phyloP scores from a whole-genome alignment of 148 eudicot species.

The Spergularia marina region DNA sequence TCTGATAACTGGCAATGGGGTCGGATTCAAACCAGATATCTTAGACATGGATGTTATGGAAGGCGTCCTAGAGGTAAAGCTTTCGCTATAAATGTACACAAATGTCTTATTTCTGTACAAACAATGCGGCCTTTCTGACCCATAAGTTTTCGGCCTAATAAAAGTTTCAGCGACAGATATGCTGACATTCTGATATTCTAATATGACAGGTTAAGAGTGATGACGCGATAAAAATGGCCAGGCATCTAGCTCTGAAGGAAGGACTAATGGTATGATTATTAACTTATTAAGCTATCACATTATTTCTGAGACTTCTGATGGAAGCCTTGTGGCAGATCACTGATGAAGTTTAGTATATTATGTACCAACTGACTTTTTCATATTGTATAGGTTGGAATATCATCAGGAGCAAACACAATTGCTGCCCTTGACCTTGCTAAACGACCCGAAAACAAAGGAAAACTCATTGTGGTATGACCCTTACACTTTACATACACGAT shows the following conservation, averaged over 20 bases:
- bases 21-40: conserved; percentile 94
- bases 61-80: conserved; percentile 73
- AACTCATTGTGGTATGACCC: conserved; percentile 87
- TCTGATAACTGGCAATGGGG: conserved; percentile 89
- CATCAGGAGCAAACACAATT: conserved; percentile 94
- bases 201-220: conserved; percentile 75
- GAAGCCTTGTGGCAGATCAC: not conserved
- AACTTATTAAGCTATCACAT: not conserved
- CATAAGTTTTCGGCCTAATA: not conserved
- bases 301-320: conserved; percentile 1
- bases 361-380: not conserved
- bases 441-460: conserved; percentile 96
- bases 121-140: conserved; percentile 6
- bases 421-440: conserved; percentile 87
- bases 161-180: not conserved
- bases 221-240: conserved; percentile 89
- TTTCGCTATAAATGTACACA: not conserved
- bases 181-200: not conserved
- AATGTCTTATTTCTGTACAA: not conserved
- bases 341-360: too few species aligned
- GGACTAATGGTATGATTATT: conserved; percentile 70
- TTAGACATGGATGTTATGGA: conserved; percentile 98
- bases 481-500: too few species aligned
- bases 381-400: conserved; percentile 77
- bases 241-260: conserved; percentile 82